Evolutionary conservation across 2,329 filamentous ascomycete species (phyloP).

Genomic region (Chaetomium globosum): DNA sequence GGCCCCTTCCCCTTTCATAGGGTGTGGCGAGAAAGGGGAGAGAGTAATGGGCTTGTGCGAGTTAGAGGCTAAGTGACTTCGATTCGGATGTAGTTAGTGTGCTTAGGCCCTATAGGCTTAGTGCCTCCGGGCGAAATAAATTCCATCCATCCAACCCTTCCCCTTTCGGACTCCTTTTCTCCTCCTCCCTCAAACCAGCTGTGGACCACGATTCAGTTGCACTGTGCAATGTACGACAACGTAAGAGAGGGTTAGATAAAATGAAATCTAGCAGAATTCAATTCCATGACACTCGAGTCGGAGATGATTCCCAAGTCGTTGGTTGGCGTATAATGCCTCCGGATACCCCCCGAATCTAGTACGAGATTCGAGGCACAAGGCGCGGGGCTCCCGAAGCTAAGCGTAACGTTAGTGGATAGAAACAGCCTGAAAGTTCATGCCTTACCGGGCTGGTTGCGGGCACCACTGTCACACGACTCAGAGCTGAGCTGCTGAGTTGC

Average conservation of each 20-base stretch:
- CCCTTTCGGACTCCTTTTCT: neutral
- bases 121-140: no score
- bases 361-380: neutral
- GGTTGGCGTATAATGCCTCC: neutral
- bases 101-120: no score
- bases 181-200: neutral
- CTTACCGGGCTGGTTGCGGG: slow-evolving; percentile 1
- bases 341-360: neutral
- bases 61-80: no score
- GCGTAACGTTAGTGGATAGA: neutral
- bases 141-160: no score
- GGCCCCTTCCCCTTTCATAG: neutral
- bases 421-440: neutral
- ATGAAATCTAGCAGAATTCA: neutral
- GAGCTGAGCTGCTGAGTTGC: slow-evolving; percentile 8
- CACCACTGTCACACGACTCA: neutral
- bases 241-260: neutral
- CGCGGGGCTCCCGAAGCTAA: neutral
- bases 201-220: neutral
- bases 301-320: neutral
- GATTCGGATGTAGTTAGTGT: no score
- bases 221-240: neutral
- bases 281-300: neutral
- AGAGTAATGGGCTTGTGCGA: no score
- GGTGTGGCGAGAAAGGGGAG: no score